Evolutionary conservation across 257 asterid genomes (phyloP).

Genomic region (Salvia rosmarinus): DNA sequence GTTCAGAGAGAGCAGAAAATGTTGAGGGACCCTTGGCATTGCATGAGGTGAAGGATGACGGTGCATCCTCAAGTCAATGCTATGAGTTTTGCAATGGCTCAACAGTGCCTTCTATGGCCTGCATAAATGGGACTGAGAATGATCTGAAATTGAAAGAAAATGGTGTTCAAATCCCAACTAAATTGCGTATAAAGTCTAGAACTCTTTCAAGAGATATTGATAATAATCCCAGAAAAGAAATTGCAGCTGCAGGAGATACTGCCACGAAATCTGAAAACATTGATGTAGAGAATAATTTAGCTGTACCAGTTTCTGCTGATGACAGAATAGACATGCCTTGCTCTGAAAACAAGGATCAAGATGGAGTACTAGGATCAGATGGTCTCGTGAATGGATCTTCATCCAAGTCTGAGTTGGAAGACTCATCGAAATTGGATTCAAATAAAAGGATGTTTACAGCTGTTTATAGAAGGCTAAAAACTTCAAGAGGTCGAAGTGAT

Average conservation of each 20-base stretch:
- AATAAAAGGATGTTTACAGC: constrained; percentile 71
- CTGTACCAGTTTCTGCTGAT: constrained; percentile 36
- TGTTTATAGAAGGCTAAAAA: constrained; percentile 80
- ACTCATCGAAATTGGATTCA: constrained; percentile 53
- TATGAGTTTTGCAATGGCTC: constrained; percentile 43
- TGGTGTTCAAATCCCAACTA: constrained; percentile 50
- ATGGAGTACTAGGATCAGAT: constrained; percentile 43
- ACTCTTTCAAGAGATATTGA: constrained; percentile 48
- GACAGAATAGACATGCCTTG: constrained; percentile 39
- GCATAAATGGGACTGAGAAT: constrained; percentile 43
- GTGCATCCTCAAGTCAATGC: constrained; percentile 39
- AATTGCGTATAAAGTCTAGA: constrained; percentile 68
- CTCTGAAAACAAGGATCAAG: constrained; percentile 42
- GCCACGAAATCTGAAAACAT: constrained; percentile 36
- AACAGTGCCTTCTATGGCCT: constrained; percentile 36
- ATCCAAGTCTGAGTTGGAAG: constrained; percentile 48
- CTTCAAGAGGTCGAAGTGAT: constrained; percentile 56
- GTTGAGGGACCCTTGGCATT: constrained; percentile 34
- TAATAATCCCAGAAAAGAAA: constrained; percentile 43
- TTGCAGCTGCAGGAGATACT: constrained; percentile 41
- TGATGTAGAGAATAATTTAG: constrained; percentile 37
- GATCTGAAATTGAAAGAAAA: constrained; percentile 46
- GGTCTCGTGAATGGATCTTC: constrained; percentile 46
- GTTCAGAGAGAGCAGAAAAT: constrained; percentile 41
- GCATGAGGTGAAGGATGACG: constrained; percentile 37